phyloP scores from a whole-genome alignment of 164 flowering plant genomes.

The Dillenia suffruticosa region DNA sequence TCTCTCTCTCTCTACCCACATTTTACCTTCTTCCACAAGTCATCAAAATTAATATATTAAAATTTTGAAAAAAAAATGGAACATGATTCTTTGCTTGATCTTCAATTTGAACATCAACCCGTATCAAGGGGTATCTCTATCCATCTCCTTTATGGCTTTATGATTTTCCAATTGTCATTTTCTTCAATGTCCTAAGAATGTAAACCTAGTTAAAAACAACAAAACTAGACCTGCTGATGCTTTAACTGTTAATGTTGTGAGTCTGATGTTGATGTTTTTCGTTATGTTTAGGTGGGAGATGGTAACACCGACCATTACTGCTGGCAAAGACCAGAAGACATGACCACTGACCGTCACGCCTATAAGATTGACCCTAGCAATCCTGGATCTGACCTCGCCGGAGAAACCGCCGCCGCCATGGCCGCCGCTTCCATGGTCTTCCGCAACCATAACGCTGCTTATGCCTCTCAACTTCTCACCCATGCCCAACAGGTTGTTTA shows the following conservation, averaged over 20 bases:
- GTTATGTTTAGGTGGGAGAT: slow-evolving; percentile 70
- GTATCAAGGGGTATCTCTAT: too few relatives aligned
- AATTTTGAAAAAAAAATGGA: too few relatives aligned
- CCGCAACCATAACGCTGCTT: slow-evolving; percentile 60
- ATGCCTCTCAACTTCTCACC: slow-evolving; percentile 50
- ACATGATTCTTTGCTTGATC: too few relatives aligned
- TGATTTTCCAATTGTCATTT: background rate
- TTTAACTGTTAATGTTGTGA: background rate
- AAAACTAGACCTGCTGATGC: too few relatives aligned
- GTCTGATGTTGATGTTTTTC: too few relatives aligned
- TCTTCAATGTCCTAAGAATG: background rate
- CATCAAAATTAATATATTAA: background rate
- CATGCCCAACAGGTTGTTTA: slow-evolving; percentile 71
- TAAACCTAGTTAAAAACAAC: too few relatives aligned
- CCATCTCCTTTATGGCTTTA: background rate
- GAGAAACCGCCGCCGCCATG: slow-evolving; percentile 94
- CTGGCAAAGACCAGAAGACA: slow-evolving; percentile 97
- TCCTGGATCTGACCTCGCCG: slow-evolving; percentile 95
- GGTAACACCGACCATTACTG: slow-evolving; percentile 86
- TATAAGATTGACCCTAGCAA: slow-evolving; percentile 60
- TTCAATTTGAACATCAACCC: too few relatives aligned
- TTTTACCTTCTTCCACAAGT: background rate
- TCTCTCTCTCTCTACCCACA: background rate
- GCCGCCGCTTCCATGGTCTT: slow-evolving; percentile 88
- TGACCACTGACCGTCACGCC: slow-evolving; percentile 79